These are phyloP conservation scores for Camellia lanceoleosa DNA, from an alignment of 148 eudicot species.

Conservation along the genomic window DNA sequence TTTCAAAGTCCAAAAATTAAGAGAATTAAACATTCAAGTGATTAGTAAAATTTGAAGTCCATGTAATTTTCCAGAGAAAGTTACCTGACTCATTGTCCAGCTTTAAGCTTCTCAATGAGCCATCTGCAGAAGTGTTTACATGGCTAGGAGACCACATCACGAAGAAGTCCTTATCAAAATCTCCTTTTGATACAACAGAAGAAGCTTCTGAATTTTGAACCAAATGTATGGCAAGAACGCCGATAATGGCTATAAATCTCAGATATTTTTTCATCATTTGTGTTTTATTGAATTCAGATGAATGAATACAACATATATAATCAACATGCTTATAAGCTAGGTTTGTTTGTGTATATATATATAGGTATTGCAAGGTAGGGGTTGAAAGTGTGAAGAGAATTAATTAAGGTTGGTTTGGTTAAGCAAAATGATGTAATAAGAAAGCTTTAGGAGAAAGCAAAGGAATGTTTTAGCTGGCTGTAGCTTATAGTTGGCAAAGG, in stretches of 20 bases:
- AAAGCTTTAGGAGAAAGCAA: constrained; percentile 64
- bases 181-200: constrained; percentile 62
- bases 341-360: constrained; percentile 3
- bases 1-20: not conserved
- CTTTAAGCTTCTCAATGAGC: constrained; percentile 45
- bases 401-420: constrained; percentile 13
- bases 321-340: too few species aligned
- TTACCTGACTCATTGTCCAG: constrained; percentile 71
- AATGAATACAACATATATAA: too few species aligned
- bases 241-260: constrained; percentile 12
- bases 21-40: too few species aligned
- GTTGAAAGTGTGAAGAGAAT: constrained; percentile 23
- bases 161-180: constrained; percentile 69
- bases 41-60: not conserved
- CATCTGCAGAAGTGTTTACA: constrained; percentile 71
- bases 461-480: constrained; percentile 16
- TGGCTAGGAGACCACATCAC: constrained; percentile 69
- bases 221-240: not conserved
- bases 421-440: constrained; percentile 43
- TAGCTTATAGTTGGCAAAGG: constrained; percentile 29
- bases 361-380: constrained; percentile 33
- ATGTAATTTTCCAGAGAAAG: not conserved
- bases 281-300: too few species aligned
- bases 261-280: too few species aligned
- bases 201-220: constrained; percentile 37